These are phyloP conservation scores for Sclerotinia borealis DNA, from an alignment of 2,329 filamentous ascomycete genomes.

Conservation along the genomic window DNA sequence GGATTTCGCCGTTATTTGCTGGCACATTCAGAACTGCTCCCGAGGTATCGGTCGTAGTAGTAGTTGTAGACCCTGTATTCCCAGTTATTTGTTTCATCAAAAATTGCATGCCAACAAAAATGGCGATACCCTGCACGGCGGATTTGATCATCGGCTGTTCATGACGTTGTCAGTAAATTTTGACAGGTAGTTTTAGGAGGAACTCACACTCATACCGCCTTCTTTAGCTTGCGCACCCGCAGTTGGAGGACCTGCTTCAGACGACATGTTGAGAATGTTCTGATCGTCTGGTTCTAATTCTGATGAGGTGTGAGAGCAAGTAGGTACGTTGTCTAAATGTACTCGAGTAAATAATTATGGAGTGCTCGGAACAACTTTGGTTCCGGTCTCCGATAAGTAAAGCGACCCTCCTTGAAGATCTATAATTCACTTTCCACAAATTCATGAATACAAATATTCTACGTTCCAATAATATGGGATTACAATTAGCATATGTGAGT, in stretches of 20 bases:
- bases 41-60: slow-evolving; percentile 44
- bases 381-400: neutral
- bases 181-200: neutral
- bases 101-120: slow-evolving; percentile 51
- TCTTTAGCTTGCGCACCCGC: slow-evolving; percentile 27
- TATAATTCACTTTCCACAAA: neutral
- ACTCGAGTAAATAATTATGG: slow-evolving; percentile 5
- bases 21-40: slow-evolving; percentile 50
- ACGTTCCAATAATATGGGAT: neutral
- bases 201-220: slow-evolving; percentile 31
- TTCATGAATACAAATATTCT: too few relatives aligned
- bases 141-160: slow-evolving; percentile 31
- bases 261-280: slow-evolving; percentile 29
- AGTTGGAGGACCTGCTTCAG: slow-evolving; percentile 29
- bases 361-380: neutral
- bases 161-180: slow-evolving; percentile 16
- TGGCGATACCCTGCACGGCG: slow-evolving; percentile 48
- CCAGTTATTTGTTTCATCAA: slow-evolving; percentile 48
- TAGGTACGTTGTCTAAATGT: neutral
- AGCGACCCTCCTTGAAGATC: neutral
- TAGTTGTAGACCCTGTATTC: slow-evolving; percentile 38
- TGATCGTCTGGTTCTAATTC: neutral
- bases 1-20: slow-evolving; percentile 50
- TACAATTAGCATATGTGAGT: neutral
- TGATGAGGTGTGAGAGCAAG: neutral